Conservation (phyloP, 768 basidiomycete species). For the Termitomyces sp. region DNA sequence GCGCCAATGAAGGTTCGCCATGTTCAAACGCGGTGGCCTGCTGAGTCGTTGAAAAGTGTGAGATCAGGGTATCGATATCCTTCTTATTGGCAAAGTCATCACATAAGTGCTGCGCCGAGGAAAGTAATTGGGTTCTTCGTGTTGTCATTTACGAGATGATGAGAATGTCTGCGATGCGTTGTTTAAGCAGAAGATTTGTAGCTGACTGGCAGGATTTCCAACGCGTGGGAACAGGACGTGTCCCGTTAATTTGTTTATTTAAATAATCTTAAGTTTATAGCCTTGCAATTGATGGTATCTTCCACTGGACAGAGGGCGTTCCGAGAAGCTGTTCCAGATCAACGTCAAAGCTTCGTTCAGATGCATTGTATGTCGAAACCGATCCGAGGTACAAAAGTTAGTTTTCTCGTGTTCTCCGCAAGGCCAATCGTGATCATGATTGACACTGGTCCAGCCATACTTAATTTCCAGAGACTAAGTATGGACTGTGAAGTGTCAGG, state of each 20-base stretch:
- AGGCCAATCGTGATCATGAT: slow-evolving; percentile 7
- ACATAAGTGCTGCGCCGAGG: slow-evolving; percentile 44
- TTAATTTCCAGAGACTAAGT: slow-evolving; percentile 12
- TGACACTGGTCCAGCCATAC: slow-evolving; percentile 4
- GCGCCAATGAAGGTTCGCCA: slow-evolving; percentile 46
- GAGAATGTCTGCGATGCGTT: neutral
- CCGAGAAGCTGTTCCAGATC: slow-evolving; percentile 6
- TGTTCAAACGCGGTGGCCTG: slow-evolving; percentile 46
- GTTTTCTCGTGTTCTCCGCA: slow-evolving; percentile 11
- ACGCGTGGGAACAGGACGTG: too few relatives aligned
- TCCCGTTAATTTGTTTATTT: too few relatives aligned
- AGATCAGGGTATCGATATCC: slow-evolving; percentile 35
- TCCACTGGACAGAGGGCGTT: too few relatives aligned
- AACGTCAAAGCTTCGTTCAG: neutral
- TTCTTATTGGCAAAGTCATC: slow-evolving; percentile 42
- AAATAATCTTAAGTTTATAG: too few relatives aligned
- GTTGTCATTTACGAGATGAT: neutral
- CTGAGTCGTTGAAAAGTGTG: slow-evolving; percentile 43
- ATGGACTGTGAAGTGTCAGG: neutral
- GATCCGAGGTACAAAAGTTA: slow-evolving; percentile 4
- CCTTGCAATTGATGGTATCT: too few relatives aligned
- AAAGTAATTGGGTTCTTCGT: slow-evolving; percentile 24
- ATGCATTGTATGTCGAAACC: neutral
- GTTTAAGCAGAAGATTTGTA: too few relatives aligned
- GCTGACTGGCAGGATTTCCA: too few relatives aligned